Percentiles rank a stretch among this genome's conserved stretches.
phyloP scores from a whole-genome alignment of 345 rosid species.

The Gossypium mustelinum region DNA sequence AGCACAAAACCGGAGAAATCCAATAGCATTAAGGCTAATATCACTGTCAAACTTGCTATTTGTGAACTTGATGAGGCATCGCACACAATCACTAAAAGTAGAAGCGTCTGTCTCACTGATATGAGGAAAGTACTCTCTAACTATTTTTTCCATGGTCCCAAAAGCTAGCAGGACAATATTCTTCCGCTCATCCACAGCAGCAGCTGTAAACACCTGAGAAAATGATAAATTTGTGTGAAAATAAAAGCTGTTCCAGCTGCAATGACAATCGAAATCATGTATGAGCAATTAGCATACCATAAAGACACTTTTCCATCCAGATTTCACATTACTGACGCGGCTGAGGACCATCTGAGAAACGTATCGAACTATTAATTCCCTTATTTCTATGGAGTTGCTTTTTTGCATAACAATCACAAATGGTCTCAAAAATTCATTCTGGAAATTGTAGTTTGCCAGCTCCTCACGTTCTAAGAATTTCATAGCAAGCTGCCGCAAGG shows the following conservation, averaged over 20 bases:
- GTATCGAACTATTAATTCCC: conserved; percentile 89
- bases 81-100: conserved; percentile 89
- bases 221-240: conserved; percentile 20
- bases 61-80: conserved; percentile 91
- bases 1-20: conserved; percentile 94
- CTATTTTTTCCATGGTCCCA: conserved; percentile 93
- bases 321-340: conserved; percentile 88
- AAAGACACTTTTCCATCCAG: conserved; percentile 99
- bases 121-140: conserved; percentile 85
- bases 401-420: conserved; percentile 94
- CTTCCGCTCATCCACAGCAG: conserved; percentile 89
- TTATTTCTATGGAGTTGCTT: conserved; percentile 84
- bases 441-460: conserved; percentile 96
- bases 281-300: conserved; percentile 45
- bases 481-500: conserved; percentile 94
- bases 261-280: conserved; percentile 8
- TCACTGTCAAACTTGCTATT: conserved; percentile 83
- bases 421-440: conserved; percentile 94
- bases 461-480: conserved; percentile 97
- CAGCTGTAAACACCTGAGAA: conserved; percentile 72
- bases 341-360: conserved; percentile 97
- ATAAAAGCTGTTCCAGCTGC: conserved; percentile 8
- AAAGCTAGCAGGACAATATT: conserved; percentile 84
- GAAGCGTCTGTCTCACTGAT: conserved; percentile 92
- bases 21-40: conserved; percentile 94